Percentiles rank a stretch among this genome's conserved stretches.
Evolutionary conservation across 2,329 filamentous ascomycete species (phyloP).

Genomic region (Nigrospora osmanthi): DNA sequence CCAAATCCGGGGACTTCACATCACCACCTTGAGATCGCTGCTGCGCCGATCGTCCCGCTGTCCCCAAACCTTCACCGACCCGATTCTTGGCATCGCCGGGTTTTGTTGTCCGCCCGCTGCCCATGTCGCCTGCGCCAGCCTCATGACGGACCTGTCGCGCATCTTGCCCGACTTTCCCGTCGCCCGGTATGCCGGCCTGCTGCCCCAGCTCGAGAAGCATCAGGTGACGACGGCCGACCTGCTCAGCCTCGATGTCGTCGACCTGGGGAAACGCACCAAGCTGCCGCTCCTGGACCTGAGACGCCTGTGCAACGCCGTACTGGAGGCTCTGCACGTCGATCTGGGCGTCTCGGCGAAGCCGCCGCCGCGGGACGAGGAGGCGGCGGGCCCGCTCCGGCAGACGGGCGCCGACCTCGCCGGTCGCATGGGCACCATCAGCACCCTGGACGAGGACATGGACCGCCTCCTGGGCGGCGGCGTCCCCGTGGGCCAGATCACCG

Average conservation of each 20-base stretch:
- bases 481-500: conserved; percentile 72
- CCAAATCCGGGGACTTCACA: no score
- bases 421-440: conserved; percentile 61
- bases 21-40: no score
- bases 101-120: no score
- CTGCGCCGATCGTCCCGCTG: no score
- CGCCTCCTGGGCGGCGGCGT: conserved; percentile 67
- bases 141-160: conserved; percentile 80
- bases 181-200: conserved; percentile 62
- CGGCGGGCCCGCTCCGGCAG: conserved; percentile 15
- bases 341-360: conserved; percentile 27
- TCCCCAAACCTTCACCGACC: no score
- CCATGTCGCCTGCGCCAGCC: conserved; percentile 7
- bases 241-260: conserved; percentile 71
- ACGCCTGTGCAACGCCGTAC: conserved; percentile 60
- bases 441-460: conserved; percentile 69
- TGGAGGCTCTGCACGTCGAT: conserved; percentile 59
- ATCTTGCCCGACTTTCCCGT: conserved; percentile 75
- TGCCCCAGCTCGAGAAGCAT: conserved; percentile 73
- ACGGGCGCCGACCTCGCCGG: conserved; percentile 28
- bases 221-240: conserved; percentile 75
- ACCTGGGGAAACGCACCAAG: conserved; percentile 79
- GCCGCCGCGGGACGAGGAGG: conserved; percentile 1
- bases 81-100: no score
- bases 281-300: conserved; percentile 75